Conservation (phyloP, 108 stramenopile genomes). For the Cyclotella cryptica region DNA sequence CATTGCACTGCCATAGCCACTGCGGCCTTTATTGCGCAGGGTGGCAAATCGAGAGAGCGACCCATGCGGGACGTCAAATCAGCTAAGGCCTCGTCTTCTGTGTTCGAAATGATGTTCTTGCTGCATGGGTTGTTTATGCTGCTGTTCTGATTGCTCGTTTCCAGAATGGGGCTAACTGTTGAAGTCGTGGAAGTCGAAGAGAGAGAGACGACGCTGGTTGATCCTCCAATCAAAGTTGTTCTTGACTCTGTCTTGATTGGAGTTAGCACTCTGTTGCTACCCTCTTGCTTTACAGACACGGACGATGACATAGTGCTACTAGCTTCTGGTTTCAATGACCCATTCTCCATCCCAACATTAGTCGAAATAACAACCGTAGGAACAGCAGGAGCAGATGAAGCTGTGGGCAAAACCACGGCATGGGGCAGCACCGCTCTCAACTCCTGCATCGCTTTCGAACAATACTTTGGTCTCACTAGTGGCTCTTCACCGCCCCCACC, state of each 20-base stretch:
- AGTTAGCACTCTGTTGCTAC: not conserved
- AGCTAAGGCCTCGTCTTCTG: constrained; percentile 32
- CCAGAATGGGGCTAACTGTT: not conserved
- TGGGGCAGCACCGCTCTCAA: constrained; percentile 31
- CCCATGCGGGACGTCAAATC: constrained; percentile 48
- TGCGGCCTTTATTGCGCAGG: constrained; percentile 25
- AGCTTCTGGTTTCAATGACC: not conserved
- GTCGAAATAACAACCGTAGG: not conserved
- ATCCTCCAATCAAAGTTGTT: not conserved
- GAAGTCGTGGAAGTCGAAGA: not conserved
- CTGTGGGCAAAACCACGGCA: constrained; percentile 1
- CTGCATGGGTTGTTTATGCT: not conserved
- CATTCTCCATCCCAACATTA: not conserved
- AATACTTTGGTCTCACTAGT: constrained; percentile 45
- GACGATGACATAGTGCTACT: not conserved
- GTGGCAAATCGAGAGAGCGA: constrained; percentile 30
- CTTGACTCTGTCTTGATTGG: constrained; percentile 13
- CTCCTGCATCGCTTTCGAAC: constrained; percentile 47
- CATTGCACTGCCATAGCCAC: constrained; percentile 32
- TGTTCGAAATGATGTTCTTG: not conserved
- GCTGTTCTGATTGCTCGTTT: not conserved
- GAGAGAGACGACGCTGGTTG: not conserved
- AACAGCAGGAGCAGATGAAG: not conserved
- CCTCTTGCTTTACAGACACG: not conserved
- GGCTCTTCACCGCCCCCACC: constrained; percentile 19